Base-by-base conservation (phyloP, 129 eudicot genomes). In the Flaveria ramosissima region DNA sequence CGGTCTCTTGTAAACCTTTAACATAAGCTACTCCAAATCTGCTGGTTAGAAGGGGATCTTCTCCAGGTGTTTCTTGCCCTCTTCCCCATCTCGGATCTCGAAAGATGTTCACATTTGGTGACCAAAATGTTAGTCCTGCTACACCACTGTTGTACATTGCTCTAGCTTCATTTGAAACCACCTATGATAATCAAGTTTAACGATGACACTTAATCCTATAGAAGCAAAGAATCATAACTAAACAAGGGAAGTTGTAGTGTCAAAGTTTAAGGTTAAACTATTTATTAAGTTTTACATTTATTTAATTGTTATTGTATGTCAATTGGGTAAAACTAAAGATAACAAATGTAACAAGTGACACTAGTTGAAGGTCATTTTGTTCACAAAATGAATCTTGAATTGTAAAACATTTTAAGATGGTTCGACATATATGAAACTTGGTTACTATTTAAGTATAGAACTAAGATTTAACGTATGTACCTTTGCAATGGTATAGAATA, bases 11-110 rank as follows among this genome's bases (percentile, higher is more conserved):
- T 45, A 93, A 89, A 14, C 98, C 98, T 45, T 72, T 78, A 64
- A 93, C 98, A 21, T 89, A 90, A 51, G 85, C 84, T 13, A 85
- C 88, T 2, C 87, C 97, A 3, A 80, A 93, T 60, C 80, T 59
- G 52, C 93, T 88, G 1, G 97, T 77, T 17, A 91, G 21, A 1
- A 68, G 16, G 9, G 97, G 98, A 83, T 93, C 98, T 80, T 93
- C 98, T 1, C 98, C 98, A 21, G 97, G 98, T 12, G 97, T 93
- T 83, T 93, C 98, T 69, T 90, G 98, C n/a, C 96, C 98, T 73
- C 98, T 77, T 2, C 98, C 98, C 98, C 97, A 93, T 69, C 98
- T 85, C 0, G 98, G 98, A 60, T 90, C 98, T 26, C 98, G 80
- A 42, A 88, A 87, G 13, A 93, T 90, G 73, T 93, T 93, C 45